Percentiles rank a stretch among this genome's conserved stretches.
phyloP scores from a whole-genome alignment of 2,329 filamentous ascomycete species.

The Coleophoma crateriformis region DNA sequence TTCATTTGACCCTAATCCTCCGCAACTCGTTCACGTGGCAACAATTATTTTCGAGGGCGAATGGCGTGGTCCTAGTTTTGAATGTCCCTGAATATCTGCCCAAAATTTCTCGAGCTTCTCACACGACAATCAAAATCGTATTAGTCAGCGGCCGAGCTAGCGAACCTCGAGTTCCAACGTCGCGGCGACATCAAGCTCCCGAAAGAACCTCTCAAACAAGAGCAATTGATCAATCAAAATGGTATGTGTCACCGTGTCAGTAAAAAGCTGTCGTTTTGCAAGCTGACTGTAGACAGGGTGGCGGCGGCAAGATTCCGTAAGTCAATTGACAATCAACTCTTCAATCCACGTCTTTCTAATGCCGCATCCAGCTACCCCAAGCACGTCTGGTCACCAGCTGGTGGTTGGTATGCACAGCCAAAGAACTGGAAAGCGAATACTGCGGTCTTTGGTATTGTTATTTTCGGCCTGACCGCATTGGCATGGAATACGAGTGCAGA shows the following conservation, averaged over 20 bases:
- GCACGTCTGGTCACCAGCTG: slow-evolving; percentile 97
- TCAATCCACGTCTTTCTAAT: slow-evolving; percentile 12
- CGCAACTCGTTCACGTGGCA: slow-evolving; percentile 6
- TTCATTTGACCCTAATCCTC: slow-evolving; percentile 40
- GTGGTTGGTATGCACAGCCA: slow-evolving; percentile 96
- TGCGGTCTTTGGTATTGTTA: slow-evolving; percentile 61
- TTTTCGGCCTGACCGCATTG: slow-evolving; percentile 63
- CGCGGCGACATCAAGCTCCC: slow-evolving; percentile 5
- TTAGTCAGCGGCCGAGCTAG: slow-evolving; percentile 6
- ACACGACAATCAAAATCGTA: slow-evolving; percentile 6
- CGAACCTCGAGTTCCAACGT: slow-evolving; percentile 11
- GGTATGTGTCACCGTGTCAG: slow-evolving; percentile 37
- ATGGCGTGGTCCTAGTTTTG: slow-evolving; percentile 9
- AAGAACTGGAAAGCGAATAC: slow-evolving; percentile 96
- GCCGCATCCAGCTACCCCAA: slow-evolving; percentile 71
- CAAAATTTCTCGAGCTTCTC: slow-evolving; percentile 16
- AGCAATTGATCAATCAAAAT: slow-evolving; percentile 43
- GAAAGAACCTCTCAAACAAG: slow-evolving; percentile 7
- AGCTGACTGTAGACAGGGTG: slow-evolving; percentile 55
- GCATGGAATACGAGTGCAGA: slow-evolving; percentile 70
- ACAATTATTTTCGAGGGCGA: slow-evolving; percentile 5
- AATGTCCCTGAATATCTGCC: slow-evolving; percentile 5
- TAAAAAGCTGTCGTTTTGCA: slow-evolving; percentile 2
- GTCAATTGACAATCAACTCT: slow-evolving; percentile 21
- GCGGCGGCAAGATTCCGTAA: slow-evolving; percentile 73